Evolutionary conservation across 306 rosid species (phyloP), one percentile per base, ranked within the genome.

Genomic region (Vigna nakashimae): DNA sequence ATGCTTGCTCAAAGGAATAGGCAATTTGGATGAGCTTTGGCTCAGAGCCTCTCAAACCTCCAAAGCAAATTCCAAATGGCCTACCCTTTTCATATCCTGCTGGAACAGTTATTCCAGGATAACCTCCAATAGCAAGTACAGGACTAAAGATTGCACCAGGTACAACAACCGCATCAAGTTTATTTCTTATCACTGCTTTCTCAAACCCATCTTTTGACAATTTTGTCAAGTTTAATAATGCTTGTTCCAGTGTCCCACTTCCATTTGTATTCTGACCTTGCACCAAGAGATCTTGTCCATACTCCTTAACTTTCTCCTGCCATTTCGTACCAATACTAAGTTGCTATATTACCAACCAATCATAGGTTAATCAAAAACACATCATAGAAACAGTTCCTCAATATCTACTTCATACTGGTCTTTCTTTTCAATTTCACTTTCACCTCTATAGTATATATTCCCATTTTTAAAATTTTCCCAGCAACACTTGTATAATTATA

Each of bases 81-180:
- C 3, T 51, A 3, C 59, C 76, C 15, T 84, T 45, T 18, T 84
- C 75, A 77, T 82, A 89, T 40, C 91, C 94, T n/a, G 90, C 96
- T 10, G 91, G 94, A 59, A 91, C 94, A 53, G 6, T 79, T n/a
- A 93, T 57, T 80, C 87, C 94, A 0, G 98, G 98, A 60, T 86
- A 79, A 5, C 94, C 93, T 60, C 96, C 98, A 16, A 69, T 79
- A 2, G 88, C 92, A 12, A 93, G 92, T 24, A 88, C 74, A 0
- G 20, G 4, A 66, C 78, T 46, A 49, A 84, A 73, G 17, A 0
- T 0, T 8, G 49, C 1, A 67, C 76, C 64, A 15, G 90, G 87
- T 38, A 57, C 76, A 71, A 87, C 92, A 84, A 90, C 75, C 0
- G 90, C 90, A 73, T 88, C 88, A 67, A 87, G 86, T 56, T 87